These are phyloP conservation scores for Colletotrichum cordylinicola DNA, from an alignment of 2,329 filamentous ascomycete species.

Conservation along the genomic window DNA sequence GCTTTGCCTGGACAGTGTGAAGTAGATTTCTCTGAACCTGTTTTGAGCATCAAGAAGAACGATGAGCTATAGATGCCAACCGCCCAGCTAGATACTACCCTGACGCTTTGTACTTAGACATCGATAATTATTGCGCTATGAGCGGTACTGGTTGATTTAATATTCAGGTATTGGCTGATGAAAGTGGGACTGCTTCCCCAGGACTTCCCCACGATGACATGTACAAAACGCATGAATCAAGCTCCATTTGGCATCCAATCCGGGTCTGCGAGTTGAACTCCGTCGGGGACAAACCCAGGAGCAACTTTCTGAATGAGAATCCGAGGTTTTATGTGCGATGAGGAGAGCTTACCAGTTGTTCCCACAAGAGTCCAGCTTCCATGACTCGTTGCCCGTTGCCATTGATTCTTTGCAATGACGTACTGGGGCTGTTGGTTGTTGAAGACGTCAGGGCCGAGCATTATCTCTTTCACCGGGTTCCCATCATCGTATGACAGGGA, in stretches of 20 bases:
- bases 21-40: conserved; percentile 32
- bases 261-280: background rate
- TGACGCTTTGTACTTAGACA: background rate
- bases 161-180: background rate
- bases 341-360: conserved; percentile 21
- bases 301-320: background rate
- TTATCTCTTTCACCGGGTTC: conserved; percentile 33
- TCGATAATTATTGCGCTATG: background rate
- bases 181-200: accelerated
- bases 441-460: conserved; percentile 51
- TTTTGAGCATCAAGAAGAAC: conserved; percentile 18
- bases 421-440: conserved; percentile 48
- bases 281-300: background rate
- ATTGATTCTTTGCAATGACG: conserved; percentile 42
- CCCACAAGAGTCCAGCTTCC: conserved; percentile 57
- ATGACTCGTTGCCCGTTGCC: conserved; percentile 51
- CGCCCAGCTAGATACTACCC: background rate
- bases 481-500: conserved; percentile 51
- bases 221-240: background rate
- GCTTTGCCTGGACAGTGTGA: conserved; percentile 32
- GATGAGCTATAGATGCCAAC: background rate
- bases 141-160: background rate
- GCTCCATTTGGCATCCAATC: background rate
- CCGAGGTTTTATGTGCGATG: background rate
- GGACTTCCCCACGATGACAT: background rate